These are phyloP conservation scores for Penicillium sp. DNA, from an alignment of 2,329 filamentous ascomycete genomes.

Conservation along the genomic window DNA sequence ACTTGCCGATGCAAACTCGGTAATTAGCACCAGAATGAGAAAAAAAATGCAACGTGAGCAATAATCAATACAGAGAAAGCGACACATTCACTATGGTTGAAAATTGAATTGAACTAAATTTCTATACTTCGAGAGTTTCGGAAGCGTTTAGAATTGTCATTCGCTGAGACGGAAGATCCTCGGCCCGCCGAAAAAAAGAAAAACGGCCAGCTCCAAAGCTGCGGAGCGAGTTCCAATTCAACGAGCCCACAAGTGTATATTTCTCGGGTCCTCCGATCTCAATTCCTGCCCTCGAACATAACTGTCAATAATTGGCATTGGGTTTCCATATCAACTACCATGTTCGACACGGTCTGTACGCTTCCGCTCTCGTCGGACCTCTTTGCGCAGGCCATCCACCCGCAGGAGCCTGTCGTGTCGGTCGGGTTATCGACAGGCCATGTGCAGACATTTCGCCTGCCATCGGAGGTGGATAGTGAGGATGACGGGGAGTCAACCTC, in stretches of 20 bases:
- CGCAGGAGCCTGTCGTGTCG: slow-evolving; percentile 73
- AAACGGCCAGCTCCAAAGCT: slow-evolving; percentile 9
- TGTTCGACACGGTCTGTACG: slow-evolving; percentile 90
- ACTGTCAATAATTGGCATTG: neutral
- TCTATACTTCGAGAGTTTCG: neutral
- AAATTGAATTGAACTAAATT: neutral
- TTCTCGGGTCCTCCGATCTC: too few relatives aligned
- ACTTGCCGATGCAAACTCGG: too few relatives aligned
- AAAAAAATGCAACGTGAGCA: too few relatives aligned
- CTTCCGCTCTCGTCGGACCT: slow-evolving; percentile 80
- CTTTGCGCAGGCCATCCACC: slow-evolving; percentile 83
- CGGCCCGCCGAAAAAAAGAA: slow-evolving; percentile 19
- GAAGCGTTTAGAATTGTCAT: slow-evolving; percentile 9
- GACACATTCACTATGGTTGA: too few relatives aligned
- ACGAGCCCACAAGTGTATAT: neutral
- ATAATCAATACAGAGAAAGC: too few relatives aligned
- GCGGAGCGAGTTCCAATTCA: neutral
- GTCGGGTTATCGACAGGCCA: slow-evolving; percentile 80
- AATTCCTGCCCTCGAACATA: neutral
- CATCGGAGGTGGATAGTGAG: slow-evolving; percentile 50
- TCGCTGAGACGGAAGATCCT: slow-evolving; percentile 14
- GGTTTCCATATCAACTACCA: slow-evolving; percentile 36
- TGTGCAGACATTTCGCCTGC: slow-evolving; percentile 75
- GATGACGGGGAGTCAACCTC: slow-evolving; percentile 43
- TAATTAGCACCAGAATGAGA: too few relatives aligned